Conservation (phyloP, 2,329 filamentous ascomycete genomes). For the Colletotrichum melonis region DNA sequence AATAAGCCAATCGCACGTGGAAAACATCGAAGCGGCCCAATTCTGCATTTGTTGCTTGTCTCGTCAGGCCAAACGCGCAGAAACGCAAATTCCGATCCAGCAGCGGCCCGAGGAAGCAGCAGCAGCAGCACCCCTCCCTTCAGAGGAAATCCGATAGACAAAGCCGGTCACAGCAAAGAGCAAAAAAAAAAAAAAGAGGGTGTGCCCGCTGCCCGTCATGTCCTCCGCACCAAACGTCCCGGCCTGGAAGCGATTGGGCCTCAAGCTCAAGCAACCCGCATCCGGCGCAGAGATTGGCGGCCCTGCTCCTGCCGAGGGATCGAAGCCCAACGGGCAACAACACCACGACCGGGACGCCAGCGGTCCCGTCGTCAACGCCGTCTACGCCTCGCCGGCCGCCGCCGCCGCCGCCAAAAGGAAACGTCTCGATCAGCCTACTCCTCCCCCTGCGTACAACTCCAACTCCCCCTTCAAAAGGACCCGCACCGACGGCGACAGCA, state of each 20-base stretch:
- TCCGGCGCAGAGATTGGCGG: conserved; percentile 35
- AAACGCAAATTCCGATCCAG: conserved; percentile 28
- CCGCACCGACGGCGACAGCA: conserved; percentile 35
- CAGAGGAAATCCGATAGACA: neutral
- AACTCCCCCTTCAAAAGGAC: conserved; percentile 44
- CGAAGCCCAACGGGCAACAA: conserved; percentile 39
- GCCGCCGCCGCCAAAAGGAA: conserved; percentile 38
- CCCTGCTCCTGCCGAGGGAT: conserved; percentile 36
- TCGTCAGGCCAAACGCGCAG: conserved; percentile 28
- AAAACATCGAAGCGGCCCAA: conserved; percentile 29
- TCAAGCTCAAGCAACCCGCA: conserved; percentile 65
- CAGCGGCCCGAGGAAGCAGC: conserved; percentile 7
- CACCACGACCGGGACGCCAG: conserved; percentile 36
- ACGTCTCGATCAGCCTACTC: conserved; percentile 34
- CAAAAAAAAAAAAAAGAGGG: conserved; percentile 26
- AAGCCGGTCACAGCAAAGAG: neutral
- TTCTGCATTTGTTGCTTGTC: conserved; percentile 8
- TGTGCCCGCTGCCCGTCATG: conserved; percentile 49
- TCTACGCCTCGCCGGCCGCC: conserved; percentile 25
- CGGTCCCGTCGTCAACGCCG: conserved; percentile 29
- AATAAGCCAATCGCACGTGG: conserved; percentile 28
- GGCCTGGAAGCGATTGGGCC: conserved; percentile 72
- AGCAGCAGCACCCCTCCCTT: conserved; percentile 22
- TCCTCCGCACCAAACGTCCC: conserved; percentile 58
- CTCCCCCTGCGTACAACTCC: conserved; percentile 28